These are phyloP conservation scores for Dipteronia dyeriana DNA, from an alignment of 345 rosid species.

Conservation along the genomic window DNA sequence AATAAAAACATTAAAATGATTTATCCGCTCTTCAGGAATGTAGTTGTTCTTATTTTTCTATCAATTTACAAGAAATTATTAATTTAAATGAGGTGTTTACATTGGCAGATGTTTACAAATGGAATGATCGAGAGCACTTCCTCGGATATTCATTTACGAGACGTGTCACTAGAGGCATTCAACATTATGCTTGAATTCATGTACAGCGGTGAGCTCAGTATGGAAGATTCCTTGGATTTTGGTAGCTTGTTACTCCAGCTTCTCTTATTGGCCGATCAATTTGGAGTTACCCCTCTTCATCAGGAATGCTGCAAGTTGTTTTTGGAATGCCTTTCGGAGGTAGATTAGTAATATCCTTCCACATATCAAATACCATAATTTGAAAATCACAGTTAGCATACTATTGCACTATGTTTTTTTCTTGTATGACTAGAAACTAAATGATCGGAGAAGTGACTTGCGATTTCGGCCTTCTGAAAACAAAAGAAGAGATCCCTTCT, in stretches of 20 bases:
- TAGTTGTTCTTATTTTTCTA: constrained; percentile 9
- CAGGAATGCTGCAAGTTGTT: constrained; percentile 96
- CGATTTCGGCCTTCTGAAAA: constrained; percentile 69
- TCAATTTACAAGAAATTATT: constrained; percentile 4
- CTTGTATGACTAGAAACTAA: constrained; percentile 48
- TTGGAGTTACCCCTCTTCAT: constrained; percentile 80
- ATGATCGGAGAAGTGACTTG: constrained; percentile 67
- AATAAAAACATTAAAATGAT: not conserved
- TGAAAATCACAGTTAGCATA: constrained; percentile 3
- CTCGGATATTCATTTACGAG: constrained; percentile 61
- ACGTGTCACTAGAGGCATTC: constrained; percentile 76
- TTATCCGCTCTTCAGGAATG: not conserved
- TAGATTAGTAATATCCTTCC: constrained; percentile 38
- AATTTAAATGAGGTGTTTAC: constrained; percentile 17
- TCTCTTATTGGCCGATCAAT: constrained; percentile 86
- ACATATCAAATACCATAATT: constrained; percentile 19
- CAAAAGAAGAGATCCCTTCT: constrained; percentile 65
- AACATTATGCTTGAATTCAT: constrained; percentile 80
- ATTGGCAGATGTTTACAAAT: constrained; percentile 92
- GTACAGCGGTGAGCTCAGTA: constrained; percentile 74
- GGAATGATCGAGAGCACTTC: constrained; percentile 94
- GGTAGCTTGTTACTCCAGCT: constrained; percentile 80
- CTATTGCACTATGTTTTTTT: constrained; percentile 37
- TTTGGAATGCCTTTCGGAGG: constrained; percentile 91
- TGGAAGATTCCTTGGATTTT: constrained; percentile 57